Conservation (phyloP, 2,329 filamentous ascomycete genomes). For the Xylaria sp. region DNA sequence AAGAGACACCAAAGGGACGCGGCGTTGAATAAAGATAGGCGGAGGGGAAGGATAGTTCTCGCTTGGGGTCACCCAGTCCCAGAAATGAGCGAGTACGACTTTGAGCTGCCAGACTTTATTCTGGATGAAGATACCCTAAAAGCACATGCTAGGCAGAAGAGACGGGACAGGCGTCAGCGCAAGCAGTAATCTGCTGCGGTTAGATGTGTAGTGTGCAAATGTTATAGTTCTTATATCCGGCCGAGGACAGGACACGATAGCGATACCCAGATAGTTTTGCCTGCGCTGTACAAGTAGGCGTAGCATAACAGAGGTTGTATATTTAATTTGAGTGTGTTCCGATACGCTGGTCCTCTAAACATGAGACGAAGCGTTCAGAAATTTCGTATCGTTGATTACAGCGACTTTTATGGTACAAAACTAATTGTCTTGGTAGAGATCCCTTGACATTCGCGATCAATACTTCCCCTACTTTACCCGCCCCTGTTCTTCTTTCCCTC, state of each 20-base stretch:
- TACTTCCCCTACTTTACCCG: no score
- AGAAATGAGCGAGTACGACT: slow-evolving; percentile 76
- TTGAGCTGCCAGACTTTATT: slow-evolving; percentile 76
- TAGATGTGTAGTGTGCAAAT: slow-evolving; percentile 1
- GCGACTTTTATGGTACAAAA: no score
- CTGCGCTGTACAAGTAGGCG: slow-evolving; percentile 14
- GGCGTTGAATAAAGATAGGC: slow-evolving; percentile 77
- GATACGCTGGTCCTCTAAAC: background rate
- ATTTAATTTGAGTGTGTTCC: background rate
- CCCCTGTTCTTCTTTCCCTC: no score
- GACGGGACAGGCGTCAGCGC: slow-evolving; percentile 68
- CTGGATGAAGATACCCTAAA: slow-evolving; percentile 66
- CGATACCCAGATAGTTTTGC: background rate
- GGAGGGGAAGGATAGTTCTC: slow-evolving; percentile 74
- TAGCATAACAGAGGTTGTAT: slow-evolving; percentile 21
- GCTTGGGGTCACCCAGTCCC: slow-evolving; percentile 88
- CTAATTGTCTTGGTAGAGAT: no score
- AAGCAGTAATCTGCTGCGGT: slow-evolving; percentile 48
- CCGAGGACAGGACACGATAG: slow-evolving; percentile 1
- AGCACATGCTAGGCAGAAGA: slow-evolving; percentile 70
- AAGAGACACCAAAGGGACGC: slow-evolving; percentile 83
- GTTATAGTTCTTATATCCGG: slow-evolving; percentile 1
- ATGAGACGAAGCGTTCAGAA: no score
- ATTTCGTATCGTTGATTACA: no score
- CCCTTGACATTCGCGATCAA: no score